Evolutionary conservation across 2,329 filamentous ascomycete species (phyloP).

Genomic region (Trichothecium roseum): DNA sequence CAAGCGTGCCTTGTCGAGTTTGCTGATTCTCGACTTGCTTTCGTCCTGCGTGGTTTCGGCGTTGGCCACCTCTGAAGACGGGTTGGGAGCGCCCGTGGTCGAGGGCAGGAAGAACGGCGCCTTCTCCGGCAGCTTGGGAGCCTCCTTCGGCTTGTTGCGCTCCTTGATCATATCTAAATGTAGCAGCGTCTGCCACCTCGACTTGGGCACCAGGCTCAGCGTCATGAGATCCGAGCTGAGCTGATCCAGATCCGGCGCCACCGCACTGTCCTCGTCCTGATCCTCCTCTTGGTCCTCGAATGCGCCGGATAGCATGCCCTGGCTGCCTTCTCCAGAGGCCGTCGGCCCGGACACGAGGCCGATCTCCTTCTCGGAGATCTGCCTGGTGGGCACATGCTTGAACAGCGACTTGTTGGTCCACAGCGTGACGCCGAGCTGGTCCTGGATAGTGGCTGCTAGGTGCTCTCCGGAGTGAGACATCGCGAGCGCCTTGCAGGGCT

Average conservation of each 20-base stretch:
- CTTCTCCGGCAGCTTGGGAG: slow-evolving; percentile 85
- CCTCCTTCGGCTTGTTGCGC: slow-evolving; percentile 87
- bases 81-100: slow-evolving; percentile 30
- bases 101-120: slow-evolving; percentile 91
- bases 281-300: slow-evolving; percentile 50
- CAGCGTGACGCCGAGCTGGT: slow-evolving; percentile 77
- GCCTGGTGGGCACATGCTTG: slow-evolving; percentile 74
- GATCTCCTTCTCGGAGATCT: slow-evolving; percentile 71
- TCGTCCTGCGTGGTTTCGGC: slow-evolving; percentile 29
- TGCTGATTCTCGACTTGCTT: slow-evolving; percentile 55
- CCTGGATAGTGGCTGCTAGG: slow-evolving; percentile 78
- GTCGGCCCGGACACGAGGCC: slow-evolving; percentile 57
- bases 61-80: slow-evolving; percentile 23
- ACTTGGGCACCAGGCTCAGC: slow-evolving; percentile 79
- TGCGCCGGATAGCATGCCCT: slow-evolving; percentile 65
- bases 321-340: slow-evolving; percentile 71
- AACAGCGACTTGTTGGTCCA: slow-evolving; percentile 95
- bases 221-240: slow-evolving; percentile 77
- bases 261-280: slow-evolving; percentile 41
- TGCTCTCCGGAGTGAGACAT: slow-evolving; percentile 90
- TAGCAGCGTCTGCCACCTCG: slow-evolving; percentile 86
- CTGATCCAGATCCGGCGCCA: slow-evolving; percentile 58
- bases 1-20: slow-evolving; percentile 46
- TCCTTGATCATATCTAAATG: slow-evolving; percentile 87
- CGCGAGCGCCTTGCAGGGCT: slow-evolving; percentile 70